Evolutionary conservation across 768 basidiomycete genomes (phyloP), one percentile per base, ranked within the genome.

Genomic region (Cyclocybe aegerita): DNA sequence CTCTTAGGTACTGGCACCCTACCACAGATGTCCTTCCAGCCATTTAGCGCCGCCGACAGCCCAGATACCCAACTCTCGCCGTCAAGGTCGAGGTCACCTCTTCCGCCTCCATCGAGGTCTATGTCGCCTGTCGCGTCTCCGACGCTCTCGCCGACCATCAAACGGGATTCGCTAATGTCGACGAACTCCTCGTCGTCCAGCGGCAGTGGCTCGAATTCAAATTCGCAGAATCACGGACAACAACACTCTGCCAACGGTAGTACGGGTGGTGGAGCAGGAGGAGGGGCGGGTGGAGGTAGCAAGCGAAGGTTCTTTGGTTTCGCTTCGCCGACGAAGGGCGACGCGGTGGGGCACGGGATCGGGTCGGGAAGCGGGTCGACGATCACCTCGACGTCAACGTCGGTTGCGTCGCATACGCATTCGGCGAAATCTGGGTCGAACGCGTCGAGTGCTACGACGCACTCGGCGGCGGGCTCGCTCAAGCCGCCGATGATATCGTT

Each of bases 21-120:
- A 23, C 23, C 23, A 2, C 23, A 23, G 23, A 23, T 23, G 23
- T 33, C 50, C 44, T 44, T 47, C 44, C 36, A 39, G 40, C 32
- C 43, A 35, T 43, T 12, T 4, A 9, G 17, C 31, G 34, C 36
- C 15, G 33, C 29, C 5, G 37, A 38, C 16, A 39, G 30, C 29
- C 15, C 35, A 15, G 29, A 37, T 37, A 37, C 46, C 10, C 46
- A 47, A 35, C 4, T 47, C 0, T 48, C 47, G 7, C 46, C 39
- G 29, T 53, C 41, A 47, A 39, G 42, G 14, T 50, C 61, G 14
- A 38, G 55, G 11, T 48, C 56, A 11, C 62, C 60, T 14, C 47
- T 55, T 5, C 53, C 55, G 23, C 57, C 48, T 37, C 61, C 64
- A 9, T 31, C 62, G 7, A 56, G 64, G 5, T 62, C 64, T 53